Evolutionary conservation across 371 early-diverging fungal species (phyloP).

Genomic region (Smittium mucronatum): DNA sequence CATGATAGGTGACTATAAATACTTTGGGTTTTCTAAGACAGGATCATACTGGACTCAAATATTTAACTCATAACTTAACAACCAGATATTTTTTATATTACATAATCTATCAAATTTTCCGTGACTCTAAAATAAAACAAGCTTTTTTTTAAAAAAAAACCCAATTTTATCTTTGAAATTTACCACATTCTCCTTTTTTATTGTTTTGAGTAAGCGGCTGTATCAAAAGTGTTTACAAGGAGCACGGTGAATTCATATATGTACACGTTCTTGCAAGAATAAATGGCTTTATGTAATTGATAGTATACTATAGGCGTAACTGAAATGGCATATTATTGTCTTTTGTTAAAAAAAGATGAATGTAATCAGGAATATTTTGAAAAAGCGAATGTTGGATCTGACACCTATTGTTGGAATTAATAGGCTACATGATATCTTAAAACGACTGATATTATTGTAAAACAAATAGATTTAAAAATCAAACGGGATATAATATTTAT

Average conservation of each 20-base stretch:
- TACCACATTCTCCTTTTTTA: background rate
- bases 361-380: too few relatives aligned
- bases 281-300: too few relatives aligned
- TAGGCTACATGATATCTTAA: too few relatives aligned
- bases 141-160: background rate
- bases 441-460: too few relatives aligned
- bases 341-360: too few relatives aligned
- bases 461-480: too few relatives aligned
- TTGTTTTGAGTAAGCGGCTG: background rate
- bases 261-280: too few relatives aligned
- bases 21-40: background rate
- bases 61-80: background rate
- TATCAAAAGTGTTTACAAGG: background rate
- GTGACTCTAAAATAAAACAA: background rate
- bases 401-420: too few relatives aligned
- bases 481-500: too few relatives aligned
- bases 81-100: background rate
- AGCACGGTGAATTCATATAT: background rate
- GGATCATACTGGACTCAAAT: conserved; percentile 2
- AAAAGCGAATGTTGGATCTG: too few relatives aligned
- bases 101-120: background rate
- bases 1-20: conserved; percentile 21
- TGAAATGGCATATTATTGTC: too few relatives aligned
- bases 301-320: too few relatives aligned
- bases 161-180: background rate